Percentiles rank a stretch among this genome's conserved stretches.
These are phyloP conservation scores for Eucalyptus pauciflora DNA, from an alignment of 345 rosid species.

Conservation along the genomic window DNA sequence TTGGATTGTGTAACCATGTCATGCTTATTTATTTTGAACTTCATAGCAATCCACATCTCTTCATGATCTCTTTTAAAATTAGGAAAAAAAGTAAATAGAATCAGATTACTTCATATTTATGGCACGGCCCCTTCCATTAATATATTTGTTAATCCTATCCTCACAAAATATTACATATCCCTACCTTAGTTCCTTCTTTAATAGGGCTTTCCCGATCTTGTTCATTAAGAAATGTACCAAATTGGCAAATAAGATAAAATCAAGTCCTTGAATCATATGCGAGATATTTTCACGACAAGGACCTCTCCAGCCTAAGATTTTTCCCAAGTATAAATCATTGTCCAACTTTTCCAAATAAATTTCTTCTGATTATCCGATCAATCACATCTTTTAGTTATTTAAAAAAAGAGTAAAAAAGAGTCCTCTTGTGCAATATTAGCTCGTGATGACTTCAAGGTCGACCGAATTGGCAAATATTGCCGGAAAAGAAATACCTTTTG, in stretches of 20 bases:
- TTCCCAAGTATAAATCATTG: neutral
- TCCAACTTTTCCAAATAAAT: neutral
- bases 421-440: neutral
- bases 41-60: neutral
- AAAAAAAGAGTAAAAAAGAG: neutral
- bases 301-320: neutral
- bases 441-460: neutral
- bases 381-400: neutral
- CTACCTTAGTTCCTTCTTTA: neutral
- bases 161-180: neutral
- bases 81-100: neutral
- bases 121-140: neutral
- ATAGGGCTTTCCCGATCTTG: neutral
- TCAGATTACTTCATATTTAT: neutral
- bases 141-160: neutral
- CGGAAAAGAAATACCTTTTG: neutral
- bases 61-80: neutral
- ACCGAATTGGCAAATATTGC: neutral
- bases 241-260: neutral
- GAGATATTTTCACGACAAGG: neutral
- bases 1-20: neutral
- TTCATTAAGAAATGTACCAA: neutral
- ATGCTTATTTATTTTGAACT: neutral
- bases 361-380: neutral
- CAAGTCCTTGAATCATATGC: neutral